Evolutionary conservation across 208 protist species (phyloP).

Genomic region (Leishmania lainsoni): DNA sequence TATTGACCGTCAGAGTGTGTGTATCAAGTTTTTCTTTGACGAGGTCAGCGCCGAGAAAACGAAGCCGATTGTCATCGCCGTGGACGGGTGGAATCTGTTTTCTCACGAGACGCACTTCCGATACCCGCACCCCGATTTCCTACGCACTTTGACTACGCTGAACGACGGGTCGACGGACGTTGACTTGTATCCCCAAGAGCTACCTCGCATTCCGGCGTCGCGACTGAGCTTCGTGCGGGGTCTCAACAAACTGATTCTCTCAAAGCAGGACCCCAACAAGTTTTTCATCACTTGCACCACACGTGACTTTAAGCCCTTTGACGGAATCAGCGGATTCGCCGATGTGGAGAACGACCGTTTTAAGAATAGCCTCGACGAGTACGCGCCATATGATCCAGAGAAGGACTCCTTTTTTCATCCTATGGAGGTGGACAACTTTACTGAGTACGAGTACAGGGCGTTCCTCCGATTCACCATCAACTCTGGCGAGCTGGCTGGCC

Average conservation of each 20-base stretch:
- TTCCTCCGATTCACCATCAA: constrained; percentile 91
- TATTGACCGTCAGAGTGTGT: constrained; percentile 90
- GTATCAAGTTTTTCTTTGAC: constrained; percentile 91
- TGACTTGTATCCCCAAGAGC: constrained; percentile 87
- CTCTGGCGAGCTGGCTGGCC: constrained; percentile 88
- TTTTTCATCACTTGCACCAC: constrained; percentile 92
- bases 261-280: constrained; percentile 83
- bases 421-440: constrained; percentile 86
- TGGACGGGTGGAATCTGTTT: constrained; percentile 92
- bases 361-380: constrained; percentile 88
- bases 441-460: constrained; percentile 89
- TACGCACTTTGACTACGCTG: constrained; percentile 79
- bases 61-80: constrained; percentile 84
- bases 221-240: constrained; percentile 89
- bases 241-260: constrained; percentile 88
- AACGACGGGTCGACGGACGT: constrained; percentile 83
- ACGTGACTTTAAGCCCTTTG: constrained; percentile 90
- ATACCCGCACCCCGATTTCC: constrained; percentile 90
- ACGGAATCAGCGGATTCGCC: constrained; percentile 84
- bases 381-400: constrained; percentile 86
- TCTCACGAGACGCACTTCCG: constrained; percentile 92
- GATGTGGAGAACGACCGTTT: constrained; percentile 81
- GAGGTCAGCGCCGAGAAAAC: constrained; percentile 85
- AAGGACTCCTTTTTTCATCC: constrained; percentile 92
- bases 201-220: constrained; percentile 88